These are phyloP conservation scores for Yamadazyma olivae DNA, from an alignment of 805 yeast species.

Conservation along the genomic window DNA sequence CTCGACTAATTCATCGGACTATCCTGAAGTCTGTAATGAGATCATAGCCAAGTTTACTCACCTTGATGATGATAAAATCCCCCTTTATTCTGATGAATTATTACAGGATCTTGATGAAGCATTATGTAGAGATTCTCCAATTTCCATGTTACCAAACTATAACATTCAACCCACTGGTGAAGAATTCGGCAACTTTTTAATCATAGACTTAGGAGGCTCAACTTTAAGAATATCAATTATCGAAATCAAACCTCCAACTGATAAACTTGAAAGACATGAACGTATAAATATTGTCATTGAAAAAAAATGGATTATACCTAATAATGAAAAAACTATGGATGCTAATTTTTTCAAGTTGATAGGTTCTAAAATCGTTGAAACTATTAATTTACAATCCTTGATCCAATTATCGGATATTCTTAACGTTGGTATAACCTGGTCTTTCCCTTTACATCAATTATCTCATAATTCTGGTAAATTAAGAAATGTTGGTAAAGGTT, in stretches of 20 bases:
- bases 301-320: slow-evolving; percentile 36
- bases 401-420: slow-evolving; percentile 8
- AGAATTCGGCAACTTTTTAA: slow-evolving; percentile 38
- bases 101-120: slow-evolving; percentile 28
- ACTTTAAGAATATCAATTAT: slow-evolving; percentile 46
- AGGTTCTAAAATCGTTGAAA: slow-evolving; percentile 27
- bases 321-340: slow-evolving; percentile 39
- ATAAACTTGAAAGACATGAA: slow-evolving; percentile 10
- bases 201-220: slow-evolving; percentile 57
- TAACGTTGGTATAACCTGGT: slow-evolving; percentile 15
- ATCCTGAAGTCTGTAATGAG: too few species aligned
- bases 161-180: slow-evolving; percentile 36
- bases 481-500: slow-evolving; percentile 61
- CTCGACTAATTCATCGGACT: too few species aligned
- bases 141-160: slow-evolving; percentile 40
- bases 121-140: slow-evolving; percentile 20
- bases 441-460: slow-evolving; percentile 44
- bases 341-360: slow-evolving; percentile 41
- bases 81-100: slow-evolving; percentile 18
- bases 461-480: slow-evolving; percentile 44
- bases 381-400: slow-evolving; percentile 7
- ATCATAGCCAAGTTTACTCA: too few species aligned
- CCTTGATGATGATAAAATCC: slow-evolving; percentile 2
- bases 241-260: slow-evolving; percentile 17
- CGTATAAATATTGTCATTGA: slow-evolving; percentile 27